Evolutionary conservation across 768 basidiomycete genomes (phyloP).

Genomic region (Pleurotus tuoliensis): DNA sequence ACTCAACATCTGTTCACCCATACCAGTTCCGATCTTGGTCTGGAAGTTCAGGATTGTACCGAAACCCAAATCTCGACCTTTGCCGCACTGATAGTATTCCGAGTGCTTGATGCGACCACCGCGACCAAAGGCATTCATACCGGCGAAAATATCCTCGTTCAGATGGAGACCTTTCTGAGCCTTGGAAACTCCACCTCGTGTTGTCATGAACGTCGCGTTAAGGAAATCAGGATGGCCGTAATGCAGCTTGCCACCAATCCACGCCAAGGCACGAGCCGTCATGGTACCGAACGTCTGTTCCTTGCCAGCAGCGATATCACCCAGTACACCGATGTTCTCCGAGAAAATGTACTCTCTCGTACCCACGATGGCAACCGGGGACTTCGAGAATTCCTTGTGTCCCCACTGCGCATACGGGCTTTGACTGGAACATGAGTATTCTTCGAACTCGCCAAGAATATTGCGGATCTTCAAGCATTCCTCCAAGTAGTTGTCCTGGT

Average conservation of each 20-base stretch:
- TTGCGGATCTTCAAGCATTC: constrained; percentile 99
- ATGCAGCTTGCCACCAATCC: constrained; percentile 98
- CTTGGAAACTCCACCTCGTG: constrained; percentile 97
- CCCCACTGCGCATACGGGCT: constrained; percentile 96
- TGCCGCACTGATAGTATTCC: constrained; percentile 99
- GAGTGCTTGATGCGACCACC: constrained; percentile 99
- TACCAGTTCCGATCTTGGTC: constrained; percentile 99
- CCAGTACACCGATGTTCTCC: constrained; percentile 98
- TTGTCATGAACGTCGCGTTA: constrained; percentile 97
- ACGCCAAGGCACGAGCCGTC: constrained; percentile 90
- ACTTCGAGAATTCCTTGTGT: constrained; percentile 85
- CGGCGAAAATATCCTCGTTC: constrained; percentile 99
- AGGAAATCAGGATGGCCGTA: constrained; percentile 99
- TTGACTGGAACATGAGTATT: constrained; percentile 85
- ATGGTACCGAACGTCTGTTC: constrained; percentile 99
- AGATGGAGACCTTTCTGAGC: constrained; percentile 98
- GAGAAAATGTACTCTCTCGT: constrained; percentile 99
- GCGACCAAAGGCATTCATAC: constrained; percentile 98
- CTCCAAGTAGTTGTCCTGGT: constrained; percentile 99
- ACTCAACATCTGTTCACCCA: constrained; percentile 99
- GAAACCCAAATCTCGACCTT: constrained; percentile 98
- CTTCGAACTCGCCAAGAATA: constrained; percentile 95
- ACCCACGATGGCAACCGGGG: constrained; percentile 96
- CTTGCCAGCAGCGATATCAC: constrained; percentile 98
- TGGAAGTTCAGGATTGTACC: constrained; percentile 99